Conservation (phyloP, 805 yeast genomes). For the Cyberlindnera nakhonratchasimensis region DNA sequence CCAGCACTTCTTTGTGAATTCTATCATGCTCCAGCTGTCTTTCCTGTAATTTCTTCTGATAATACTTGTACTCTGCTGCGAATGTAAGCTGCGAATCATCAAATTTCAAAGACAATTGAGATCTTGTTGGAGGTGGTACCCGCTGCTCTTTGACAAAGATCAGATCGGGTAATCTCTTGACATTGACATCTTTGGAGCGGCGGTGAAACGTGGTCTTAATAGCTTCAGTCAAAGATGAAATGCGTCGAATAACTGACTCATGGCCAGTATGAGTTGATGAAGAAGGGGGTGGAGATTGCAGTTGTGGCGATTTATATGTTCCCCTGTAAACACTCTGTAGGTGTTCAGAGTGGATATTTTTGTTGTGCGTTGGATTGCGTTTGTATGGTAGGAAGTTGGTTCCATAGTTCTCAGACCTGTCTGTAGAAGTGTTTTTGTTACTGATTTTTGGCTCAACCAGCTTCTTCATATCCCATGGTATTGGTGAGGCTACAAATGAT, state of each 20-base stretch:
- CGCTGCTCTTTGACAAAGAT: slow-evolving; percentile 20
- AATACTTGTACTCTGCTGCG: slow-evolving; percentile 38
- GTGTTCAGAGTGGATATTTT: slow-evolving; percentile 22
- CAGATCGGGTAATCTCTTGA: slow-evolving; percentile 10
- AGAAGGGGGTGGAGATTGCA: slow-evolving; percentile 26
- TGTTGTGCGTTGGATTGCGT: neutral
- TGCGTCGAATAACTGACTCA: slow-evolving; percentile 7
- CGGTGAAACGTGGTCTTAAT: slow-evolving; percentile 5
- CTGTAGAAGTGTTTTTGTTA: neutral
- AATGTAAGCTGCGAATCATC: slow-evolving; percentile 30
- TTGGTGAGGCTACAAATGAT: slow-evolving; percentile 22
- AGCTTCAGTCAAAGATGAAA: slow-evolving; percentile 7
- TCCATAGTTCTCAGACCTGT: slow-evolving; percentile 33
- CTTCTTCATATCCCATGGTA: slow-evolving; percentile 22
- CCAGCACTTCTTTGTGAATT: slow-evolving; percentile 34
- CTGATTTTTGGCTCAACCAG: neutral
- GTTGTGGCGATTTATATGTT: slow-evolving; percentile 33
- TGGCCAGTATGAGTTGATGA: slow-evolving; percentile 9
- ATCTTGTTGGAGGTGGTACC: slow-evolving; percentile 20
- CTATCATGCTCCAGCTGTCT: slow-evolving; percentile 36
- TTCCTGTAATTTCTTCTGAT: slow-evolving; percentile 42
- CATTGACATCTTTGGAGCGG: slow-evolving; percentile 2
- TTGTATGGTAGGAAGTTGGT: slow-evolving; percentile 28
- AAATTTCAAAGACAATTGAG: slow-evolving; percentile 22
- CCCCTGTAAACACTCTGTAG: slow-evolving; percentile 34